These are phyloP conservation scores for Cystobasidium pallidum DNA, from an alignment of 1,284 basidiomycete species.

Conservation along the genomic window DNA sequence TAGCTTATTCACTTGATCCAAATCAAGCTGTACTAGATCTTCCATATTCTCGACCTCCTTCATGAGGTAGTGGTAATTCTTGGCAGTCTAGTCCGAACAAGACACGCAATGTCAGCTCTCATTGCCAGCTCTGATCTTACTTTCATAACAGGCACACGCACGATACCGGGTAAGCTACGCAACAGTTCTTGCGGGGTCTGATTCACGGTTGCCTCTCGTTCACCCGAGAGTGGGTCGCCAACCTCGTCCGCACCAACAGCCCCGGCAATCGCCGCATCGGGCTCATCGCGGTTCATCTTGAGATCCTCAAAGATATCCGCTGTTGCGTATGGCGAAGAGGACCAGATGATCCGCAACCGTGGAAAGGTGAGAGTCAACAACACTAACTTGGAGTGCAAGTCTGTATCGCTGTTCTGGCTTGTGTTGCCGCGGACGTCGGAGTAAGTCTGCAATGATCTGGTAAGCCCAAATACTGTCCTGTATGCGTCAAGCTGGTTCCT, in stretches of 20 bases:
- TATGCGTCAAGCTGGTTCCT: not conserved
- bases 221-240: slow-evolving; percentile 65
- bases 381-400: slow-evolving; percentile 74
- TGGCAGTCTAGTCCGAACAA: slow-evolving; percentile 66
- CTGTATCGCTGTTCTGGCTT: slow-evolving; percentile 54
- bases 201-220: slow-evolving; percentile 66
- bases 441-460: slow-evolving; percentile 46
- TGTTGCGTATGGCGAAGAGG: slow-evolving; percentile 88
- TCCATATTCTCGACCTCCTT: slow-evolving; percentile 73
- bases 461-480: not conserved
- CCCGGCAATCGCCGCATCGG: slow-evolving; percentile 74
- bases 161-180: slow-evolving; percentile 64
- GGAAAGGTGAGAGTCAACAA: slow-evolving; percentile 88
- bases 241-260: slow-evolving; percentile 68
- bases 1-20: slow-evolving; percentile 69
- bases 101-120: not conserved
- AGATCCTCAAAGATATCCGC: slow-evolving; percentile 91
- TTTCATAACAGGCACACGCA: slow-evolving; percentile 57
- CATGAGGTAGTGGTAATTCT: slow-evolving; percentile 86
- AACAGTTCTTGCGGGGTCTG: slow-evolving; percentile 74
- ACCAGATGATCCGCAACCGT: slow-evolving; percentile 92
- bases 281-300: slow-evolving; percentile 81
- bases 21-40: slow-evolving; percentile 64
- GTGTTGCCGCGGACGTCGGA: slow-evolving; percentile 44
- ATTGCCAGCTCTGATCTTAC: slow-evolving; percentile 57